Evolutionary conservation across 169 alveolate species (phyloP).

Genomic region (Babesia bigemina): DNA sequence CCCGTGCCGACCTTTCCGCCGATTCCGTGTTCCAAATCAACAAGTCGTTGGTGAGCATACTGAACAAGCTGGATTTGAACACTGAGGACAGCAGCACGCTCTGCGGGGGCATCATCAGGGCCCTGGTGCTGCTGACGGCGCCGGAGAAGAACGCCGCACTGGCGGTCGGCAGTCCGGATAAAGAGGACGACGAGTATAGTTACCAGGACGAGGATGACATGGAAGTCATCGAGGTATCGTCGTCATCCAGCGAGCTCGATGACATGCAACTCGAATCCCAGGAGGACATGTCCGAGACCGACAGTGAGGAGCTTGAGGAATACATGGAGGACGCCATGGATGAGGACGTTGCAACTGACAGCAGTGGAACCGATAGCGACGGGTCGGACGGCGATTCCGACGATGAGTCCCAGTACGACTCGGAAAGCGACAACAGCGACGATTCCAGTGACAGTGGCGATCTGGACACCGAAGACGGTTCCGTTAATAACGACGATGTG

Average conservation of each 20-base stretch:
- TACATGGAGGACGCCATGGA: conserved; percentile 62
- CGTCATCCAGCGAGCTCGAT: conserved; percentile 46
- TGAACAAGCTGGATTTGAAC: conserved; percentile 38
- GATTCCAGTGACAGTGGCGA: conserved; percentile 71
- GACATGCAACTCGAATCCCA: conserved; percentile 67
- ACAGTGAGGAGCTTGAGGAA: conserved; percentile 57
- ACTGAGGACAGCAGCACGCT: conserved; percentile 38
- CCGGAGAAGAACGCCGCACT: conserved; percentile 37
- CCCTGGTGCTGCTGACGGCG: conserved; percentile 46
- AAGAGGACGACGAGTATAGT: conserved; percentile 9
- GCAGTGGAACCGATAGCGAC: not conserved
- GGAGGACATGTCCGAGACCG: conserved; percentile 58
- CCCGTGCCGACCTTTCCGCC: not conserved
- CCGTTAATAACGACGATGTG: conserved; percentile 65
- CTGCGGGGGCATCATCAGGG: conserved; percentile 39
- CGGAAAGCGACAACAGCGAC: conserved; percentile 65
- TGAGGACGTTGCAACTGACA: conserved; percentile 63
- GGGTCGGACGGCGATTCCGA: conserved; percentile 40
- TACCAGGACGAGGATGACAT: not conserved
- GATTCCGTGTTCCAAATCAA: conserved; percentile 47
- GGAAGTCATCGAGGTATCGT: conserved; percentile 58
- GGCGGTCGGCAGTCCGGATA: conserved; percentile 26
- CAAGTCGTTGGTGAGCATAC: conserved; percentile 12
- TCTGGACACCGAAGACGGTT: conserved; percentile 66
- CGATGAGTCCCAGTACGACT: conserved; percentile 26